Base-by-base conservation (phyloP, 2,329 filamentous ascomycete genomes). In the Thielaviopsis punctulata region DNA sequence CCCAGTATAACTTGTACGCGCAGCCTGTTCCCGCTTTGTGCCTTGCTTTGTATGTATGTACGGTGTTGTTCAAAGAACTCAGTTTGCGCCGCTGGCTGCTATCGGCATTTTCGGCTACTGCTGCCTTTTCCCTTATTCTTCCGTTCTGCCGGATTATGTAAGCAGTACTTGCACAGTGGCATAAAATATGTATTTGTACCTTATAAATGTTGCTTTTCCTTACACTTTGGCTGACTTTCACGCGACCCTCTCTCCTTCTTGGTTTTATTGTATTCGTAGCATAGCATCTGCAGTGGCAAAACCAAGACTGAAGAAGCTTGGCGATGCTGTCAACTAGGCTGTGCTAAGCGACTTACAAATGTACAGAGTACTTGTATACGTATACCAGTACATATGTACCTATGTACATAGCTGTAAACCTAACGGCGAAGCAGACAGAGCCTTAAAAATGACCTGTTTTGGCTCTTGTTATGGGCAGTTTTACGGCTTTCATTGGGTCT, bases 21-120 rank as follows among this genome's bases (percentile, higher is more conserved):
- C 15, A 7, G 6, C 15, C 30, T 36, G 30, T 15, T 12, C 13
- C 2, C 18, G 7, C 15, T 3, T 39, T 39, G 30, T 39, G 8
- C 33, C 4, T 39, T 39, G 33, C 15, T 13, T 8, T 39, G n/a
- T n/a, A n/a, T n/a, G n/a, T n/a, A n/a, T n/a, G n/a, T n/a, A n/a
- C n/a, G n/a, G 33, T 39, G 33, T 39, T n/a, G 10, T n/a, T 5
- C 12, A 18, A 39, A n/a, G 18, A 4, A 7, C 48, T 22, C 39
- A 47, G n/a, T n/a, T 48, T 23, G 39, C 49, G 52, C 43, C 53
- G 51, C 41, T 21, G 15, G 12, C 51, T 36, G 45, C 53, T 45
- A 49, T 55, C 53, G 53, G 53, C 49, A 49, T 52, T 55, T 55
- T 55, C 53, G 53, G 53, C 27, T 55, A 55, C 39, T 51, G 27